Evolutionary conservation across 1,284 basidiomycete genomes (phyloP).

Genomic region (Takashimella tepidaria): DNA sequence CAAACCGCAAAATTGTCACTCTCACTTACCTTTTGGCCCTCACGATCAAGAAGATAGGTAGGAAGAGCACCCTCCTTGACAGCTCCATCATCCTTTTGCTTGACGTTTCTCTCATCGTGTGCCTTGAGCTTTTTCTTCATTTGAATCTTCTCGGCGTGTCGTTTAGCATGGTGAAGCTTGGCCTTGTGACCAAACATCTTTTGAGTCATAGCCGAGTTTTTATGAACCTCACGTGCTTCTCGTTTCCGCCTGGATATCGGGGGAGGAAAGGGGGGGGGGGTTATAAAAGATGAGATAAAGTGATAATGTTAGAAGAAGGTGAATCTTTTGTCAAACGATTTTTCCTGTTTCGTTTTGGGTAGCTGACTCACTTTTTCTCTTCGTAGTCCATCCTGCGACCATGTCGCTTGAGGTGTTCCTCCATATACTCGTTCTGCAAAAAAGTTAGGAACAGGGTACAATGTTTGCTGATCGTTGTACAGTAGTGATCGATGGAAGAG

Average conservation of each 20-base stretch:
- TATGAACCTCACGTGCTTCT: slow-evolving; percentile 86
- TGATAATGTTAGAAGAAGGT: neutral
- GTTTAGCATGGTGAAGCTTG: slow-evolving; percentile 92
- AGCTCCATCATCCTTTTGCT: slow-evolving; percentile 76
- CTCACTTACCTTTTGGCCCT: slow-evolving; percentile 69
- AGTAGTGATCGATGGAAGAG: too few relatives aligned
- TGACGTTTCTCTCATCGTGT: slow-evolving; percentile 97
- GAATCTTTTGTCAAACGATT: too few relatives aligned
- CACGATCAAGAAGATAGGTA: slow-evolving; percentile 92
- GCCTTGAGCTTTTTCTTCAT: slow-evolving; percentile 99
- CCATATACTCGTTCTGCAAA: slow-evolving; percentile 49
- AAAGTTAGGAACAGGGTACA: too few relatives aligned
- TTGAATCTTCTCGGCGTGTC: slow-evolving; percentile 95
- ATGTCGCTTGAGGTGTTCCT: slow-evolving; percentile 48
- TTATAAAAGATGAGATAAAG: too few relatives aligned
- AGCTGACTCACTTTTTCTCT: slow-evolving; percentile 47
- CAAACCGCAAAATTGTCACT: too few relatives aligned
- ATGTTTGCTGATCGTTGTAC: too few relatives aligned
- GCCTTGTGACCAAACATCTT: slow-evolving; percentile 96
- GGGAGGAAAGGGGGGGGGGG: too few relatives aligned
- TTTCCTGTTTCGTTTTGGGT: too few relatives aligned
- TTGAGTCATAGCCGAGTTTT: slow-evolving; percentile 79
- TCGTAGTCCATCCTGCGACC: slow-evolving; percentile 48
- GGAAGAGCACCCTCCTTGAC: slow-evolving; percentile 85
- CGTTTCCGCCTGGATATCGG: slow-evolving; percentile 95